These are phyloP conservation scores for Botrytis hyacinthi DNA, from an alignment of 2,329 filamentous ascomycete genomes.

Conservation along the genomic window DNA sequence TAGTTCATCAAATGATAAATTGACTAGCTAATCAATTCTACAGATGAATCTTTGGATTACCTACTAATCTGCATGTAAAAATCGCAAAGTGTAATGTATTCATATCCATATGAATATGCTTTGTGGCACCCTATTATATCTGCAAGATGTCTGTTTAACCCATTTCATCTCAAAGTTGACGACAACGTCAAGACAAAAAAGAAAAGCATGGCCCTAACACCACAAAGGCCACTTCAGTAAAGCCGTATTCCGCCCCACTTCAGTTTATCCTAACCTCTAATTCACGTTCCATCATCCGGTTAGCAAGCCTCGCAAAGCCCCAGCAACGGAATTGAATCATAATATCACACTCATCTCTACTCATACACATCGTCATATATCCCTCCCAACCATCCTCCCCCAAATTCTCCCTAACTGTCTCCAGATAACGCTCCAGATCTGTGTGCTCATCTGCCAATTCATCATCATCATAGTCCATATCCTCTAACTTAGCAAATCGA, in stretches of 20 bases:
- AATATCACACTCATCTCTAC: not conserved
- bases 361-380: fast-evolving
- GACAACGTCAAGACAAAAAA: not conserved
- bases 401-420: not conserved
- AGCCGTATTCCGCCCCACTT: not conserved
- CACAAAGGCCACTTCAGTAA: not conserved
- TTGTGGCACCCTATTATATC: not conserved
- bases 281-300: not conserved
- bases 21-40: not conserved
- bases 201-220: not conserved
- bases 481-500: fast-evolving
- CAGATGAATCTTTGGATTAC: not conserved
- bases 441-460: not conserved
- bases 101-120: not conserved
- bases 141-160: not conserved
- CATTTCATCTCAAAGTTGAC: not conserved
- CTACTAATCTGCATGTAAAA: not conserved
- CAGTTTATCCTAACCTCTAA: not conserved
- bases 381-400: not conserved
- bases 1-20: not conserved
- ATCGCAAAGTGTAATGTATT: not conserved
- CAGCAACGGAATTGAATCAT: not conserved
- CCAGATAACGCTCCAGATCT: not conserved
- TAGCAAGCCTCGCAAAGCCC: not conserved
- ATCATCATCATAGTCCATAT: not conserved